Conservation (phyloP, 2,329 filamentous ascomycete genomes). For the Lecanicillium sp. region DNA sequence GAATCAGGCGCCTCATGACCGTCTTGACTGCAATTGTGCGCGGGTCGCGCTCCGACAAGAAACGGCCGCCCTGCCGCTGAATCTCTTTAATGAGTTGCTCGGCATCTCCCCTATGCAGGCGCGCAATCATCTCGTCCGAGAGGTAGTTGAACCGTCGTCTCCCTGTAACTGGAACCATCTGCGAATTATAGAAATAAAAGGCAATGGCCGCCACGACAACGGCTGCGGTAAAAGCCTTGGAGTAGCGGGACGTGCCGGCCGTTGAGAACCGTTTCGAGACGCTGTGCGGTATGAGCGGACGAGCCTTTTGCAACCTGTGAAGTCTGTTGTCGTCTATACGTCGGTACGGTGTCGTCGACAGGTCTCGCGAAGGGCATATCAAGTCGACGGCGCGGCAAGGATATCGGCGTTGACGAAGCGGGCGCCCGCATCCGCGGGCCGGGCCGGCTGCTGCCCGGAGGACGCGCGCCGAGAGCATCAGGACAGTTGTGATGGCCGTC, state of each 20-base stretch:
- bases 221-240: conserved; percentile 24
- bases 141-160: conserved; percentile 62
- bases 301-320: conserved; percentile 12
- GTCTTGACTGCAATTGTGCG: conserved; percentile 48
- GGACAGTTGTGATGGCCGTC: too few relatives aligned
- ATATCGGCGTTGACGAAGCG: too few relatives aligned
- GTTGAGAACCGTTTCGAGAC: too few relatives aligned
- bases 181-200: conserved; percentile 62
- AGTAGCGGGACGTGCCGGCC: neutral
- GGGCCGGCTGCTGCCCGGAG: too few relatives aligned
- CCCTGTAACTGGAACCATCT: conserved; percentile 65
- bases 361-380: too few relatives aligned
- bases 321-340: conserved; percentile 7
- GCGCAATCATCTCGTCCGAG: conserved; percentile 48
- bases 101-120: conserved; percentile 20
- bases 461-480: too few relatives aligned
- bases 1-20: conserved; percentile 59
- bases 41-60: conserved; percentile 52
- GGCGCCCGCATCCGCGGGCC: too few relatives aligned
- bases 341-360: too few relatives aligned
- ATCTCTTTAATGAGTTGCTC: conserved; percentile 42
- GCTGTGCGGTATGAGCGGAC: neutral
- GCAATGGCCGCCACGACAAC: conserved; percentile 34
- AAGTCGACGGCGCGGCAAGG: too few relatives aligned
- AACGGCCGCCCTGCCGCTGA: conserved; percentile 39